Base-by-base conservation (phyloP, 176 grass and related monocot genomes). In the Stipa capillata region DNA sequence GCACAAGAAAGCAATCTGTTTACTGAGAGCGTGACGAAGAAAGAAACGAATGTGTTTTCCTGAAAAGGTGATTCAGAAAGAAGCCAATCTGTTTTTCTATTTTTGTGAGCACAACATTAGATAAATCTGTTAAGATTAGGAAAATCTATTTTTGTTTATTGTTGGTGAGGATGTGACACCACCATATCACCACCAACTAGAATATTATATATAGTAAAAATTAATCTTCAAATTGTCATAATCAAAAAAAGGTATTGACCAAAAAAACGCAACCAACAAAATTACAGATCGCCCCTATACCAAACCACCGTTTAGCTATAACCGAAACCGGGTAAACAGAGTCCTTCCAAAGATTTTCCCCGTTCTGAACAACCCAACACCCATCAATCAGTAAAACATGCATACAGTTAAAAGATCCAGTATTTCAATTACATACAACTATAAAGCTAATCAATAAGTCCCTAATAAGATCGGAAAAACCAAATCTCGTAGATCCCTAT, bases 401-500 rank as follows among this genome's bases (percentile, higher is more conserved):
- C 35, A 42, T 55, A 21, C 4, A 4, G 52, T 59, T 42, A 60
- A 63, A 53, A 16, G 58, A 20, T 21, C 21, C 20, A 28, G 35
- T 17, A 39, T 27, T 69, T 36, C 16, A 60, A 52, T 53, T 0
- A 79, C 5, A 60, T 12, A 44, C 17, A 52, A 4, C 32, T 1
- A 14, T 1, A 42, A 24, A 84, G 53, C 18, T 23, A 10, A 21
- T 42, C 42, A 25, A 54, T 41, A 28, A 78, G 13, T 47, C 24
- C 24, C 63, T 11, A 29, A 45, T 32, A 60, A 45, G 80, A 82
- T 76, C 41, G 6, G 42, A 34, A 58, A 17, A 40, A 50, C 63
- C 43, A 72, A 51, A 64, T 35, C n/a, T 53, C 65, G 14, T 65
- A 85, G 76, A 72, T 55, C 56, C 8, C n/a, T n/a, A n/a, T n/a